Evolutionary conservation across 345 rosid genomes (phyloP).

Genomic region (Carallia brachiata): DNA sequence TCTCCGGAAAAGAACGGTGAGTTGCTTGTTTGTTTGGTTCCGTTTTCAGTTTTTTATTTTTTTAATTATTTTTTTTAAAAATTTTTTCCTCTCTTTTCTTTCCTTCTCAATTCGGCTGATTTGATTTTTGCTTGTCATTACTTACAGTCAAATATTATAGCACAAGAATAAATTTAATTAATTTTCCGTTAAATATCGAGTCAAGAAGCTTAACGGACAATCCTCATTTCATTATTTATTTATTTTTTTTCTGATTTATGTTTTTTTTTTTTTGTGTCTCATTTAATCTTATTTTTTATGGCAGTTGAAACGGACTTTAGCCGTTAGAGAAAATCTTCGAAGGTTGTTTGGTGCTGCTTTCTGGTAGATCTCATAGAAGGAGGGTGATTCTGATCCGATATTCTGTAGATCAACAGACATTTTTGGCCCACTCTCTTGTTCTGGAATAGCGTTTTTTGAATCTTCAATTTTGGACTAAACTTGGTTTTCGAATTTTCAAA

Average conservation of each 20-base stretch:
- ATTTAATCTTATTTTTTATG: constrained; percentile 7
- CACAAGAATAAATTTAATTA: constrained; percentile 11
- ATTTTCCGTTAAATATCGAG: constrained; percentile 33
- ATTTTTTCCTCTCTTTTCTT: too few species aligned
- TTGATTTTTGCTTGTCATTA: constrained; percentile 10
- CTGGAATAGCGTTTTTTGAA: too few species aligned
- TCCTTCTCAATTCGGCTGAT: neutral
- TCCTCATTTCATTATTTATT: constrained; percentile 17
- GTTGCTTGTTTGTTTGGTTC: too few species aligned
- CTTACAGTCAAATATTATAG: constrained; percentile 9
- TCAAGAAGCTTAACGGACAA: constrained; percentile 40
- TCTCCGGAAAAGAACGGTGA: too few species aligned
- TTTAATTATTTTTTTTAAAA: too few species aligned
- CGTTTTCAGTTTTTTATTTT: too few species aligned
- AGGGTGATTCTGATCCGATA: neutral
- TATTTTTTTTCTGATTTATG: constrained; percentile 15
- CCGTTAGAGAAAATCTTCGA: constrained; percentile 22
- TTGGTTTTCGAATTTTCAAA: too few species aligned
- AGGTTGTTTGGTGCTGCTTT: constrained; percentile 5
- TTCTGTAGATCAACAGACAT: neutral
- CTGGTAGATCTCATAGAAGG: constrained; percentile 22
- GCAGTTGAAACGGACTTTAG: constrained; percentile 30
- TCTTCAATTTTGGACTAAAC: too few species aligned
- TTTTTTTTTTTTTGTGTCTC: neutral
- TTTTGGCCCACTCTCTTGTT: too few species aligned